phyloP scores from a whole-genome alignment of 2,329 filamentous ascomycete species.

The Aspergillus sp. region DNA sequence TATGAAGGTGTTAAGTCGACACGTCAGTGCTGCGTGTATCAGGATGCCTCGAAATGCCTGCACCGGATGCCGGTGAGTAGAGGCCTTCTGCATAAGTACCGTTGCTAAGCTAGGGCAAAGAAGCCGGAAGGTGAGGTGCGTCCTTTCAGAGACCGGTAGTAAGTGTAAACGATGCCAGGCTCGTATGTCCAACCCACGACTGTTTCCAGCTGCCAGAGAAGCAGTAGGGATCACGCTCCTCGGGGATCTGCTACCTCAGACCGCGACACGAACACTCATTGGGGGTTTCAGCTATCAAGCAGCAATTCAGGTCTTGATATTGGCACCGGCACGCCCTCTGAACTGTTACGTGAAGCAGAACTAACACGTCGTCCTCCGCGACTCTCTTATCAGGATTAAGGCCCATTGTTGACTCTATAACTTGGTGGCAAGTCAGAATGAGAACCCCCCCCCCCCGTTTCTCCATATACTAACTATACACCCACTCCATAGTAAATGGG shows the following conservation, averaged over 20 bases:
- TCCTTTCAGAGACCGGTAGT: not conserved
- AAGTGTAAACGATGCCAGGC: not conserved
- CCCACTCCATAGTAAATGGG: no score
- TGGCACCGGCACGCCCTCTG: not conserved
- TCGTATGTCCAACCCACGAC: not conserved
- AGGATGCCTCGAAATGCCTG: not conserved
- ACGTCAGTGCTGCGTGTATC: not conserved
- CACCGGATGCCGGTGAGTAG: not conserved
- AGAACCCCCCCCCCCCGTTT: no score
- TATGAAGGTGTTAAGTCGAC: not conserved
- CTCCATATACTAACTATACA: no score
- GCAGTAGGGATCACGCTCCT: not conserved
- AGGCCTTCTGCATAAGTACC: not conserved
- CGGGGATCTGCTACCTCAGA: not conserved
- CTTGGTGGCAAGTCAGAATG: not conserved
- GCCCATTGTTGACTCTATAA: not conserved
- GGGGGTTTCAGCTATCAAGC: not conserved
- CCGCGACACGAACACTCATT: not conserved
- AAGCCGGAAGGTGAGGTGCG: not conserved
- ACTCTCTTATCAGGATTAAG: not conserved
- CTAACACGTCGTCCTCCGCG: not conserved
- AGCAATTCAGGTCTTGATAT: not conserved
- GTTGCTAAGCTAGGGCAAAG: not conserved
- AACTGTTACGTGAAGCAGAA: not conserved
- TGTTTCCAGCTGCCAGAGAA: not conserved